Base-by-base conservation (phyloP, 225 moss, liverwort and hornwort genomes). In the Ulota crispa region DNA sequence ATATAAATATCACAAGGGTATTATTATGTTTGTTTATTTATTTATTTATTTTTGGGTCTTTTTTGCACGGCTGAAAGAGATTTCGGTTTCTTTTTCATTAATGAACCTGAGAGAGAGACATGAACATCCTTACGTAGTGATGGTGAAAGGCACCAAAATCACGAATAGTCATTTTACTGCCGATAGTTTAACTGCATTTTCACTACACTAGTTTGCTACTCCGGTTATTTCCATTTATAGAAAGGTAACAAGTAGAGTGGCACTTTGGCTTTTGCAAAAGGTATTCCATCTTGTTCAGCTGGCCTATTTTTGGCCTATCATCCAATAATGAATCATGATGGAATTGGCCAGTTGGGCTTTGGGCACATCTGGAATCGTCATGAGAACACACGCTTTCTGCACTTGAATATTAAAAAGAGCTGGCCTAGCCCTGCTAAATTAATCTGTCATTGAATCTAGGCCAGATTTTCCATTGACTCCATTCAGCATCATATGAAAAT, bases 271-370 rank as follows among this genome's bases (percentile, higher is more conserved):
- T 50, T 64, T 52, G 1, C 3, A 24, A 30, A 8, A 8, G 32
- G 12, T n/a, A 2, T 23, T 54, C 41, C 53, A 21, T 42, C 24
- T 62, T 69, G 50, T 50, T 50, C 57, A 9, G 24, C 16, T 10
- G 1, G 28, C 47, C 41, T 70, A 84, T 68, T 79, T 13, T 68
- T 14, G 60, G 81, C 8, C 39, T 6, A n/a, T 20, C 23, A 59
- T 66, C 52, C 67, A 85, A 53, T 78, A 81, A 85, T 81, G 67
- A 65, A 67, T 41, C 7, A 59, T 28, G 21, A 62, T 62, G 62
- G 0, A 26, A 52, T 82, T 73, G 18, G 18, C 50, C 50, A 50
- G 18, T 50, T 12, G 80, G 75, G 43, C 54, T 3, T 16, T 7
- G 70, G 75, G 43, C 54, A 5, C 30, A 68, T 68, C 74, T 24